Base-by-base conservation (phyloP, 768 basidiomycete species). In the Lactifluus rugatus region DNA sequence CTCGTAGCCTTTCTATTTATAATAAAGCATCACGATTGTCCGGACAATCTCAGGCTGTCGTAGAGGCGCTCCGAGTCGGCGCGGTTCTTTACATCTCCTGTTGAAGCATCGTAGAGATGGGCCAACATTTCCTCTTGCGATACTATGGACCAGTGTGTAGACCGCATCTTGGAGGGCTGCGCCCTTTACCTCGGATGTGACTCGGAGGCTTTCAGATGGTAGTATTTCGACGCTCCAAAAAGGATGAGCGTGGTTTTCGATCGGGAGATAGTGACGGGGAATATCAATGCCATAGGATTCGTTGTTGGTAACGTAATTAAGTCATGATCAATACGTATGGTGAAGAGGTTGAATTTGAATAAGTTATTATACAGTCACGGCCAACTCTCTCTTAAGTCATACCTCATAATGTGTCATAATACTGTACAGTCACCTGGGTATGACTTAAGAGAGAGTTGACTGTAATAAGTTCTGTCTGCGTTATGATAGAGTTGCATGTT, bases 191-290 rank as follows among this genome's bases (percentile, higher is more conserved):
- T 89, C 87, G 2, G 84, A 84, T 44, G 85, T 71, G 48, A 86
- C n/a, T n/a, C n/a, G n/a, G n/a, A n/a, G 65, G 0, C 81, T 81
- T 58, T 89, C 84, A 60, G 88, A 78, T 0, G 82, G 77, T 17
- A 87, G 64, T 2, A 58, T 66, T 19, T 71, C 70, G 6, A 70
- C 73, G 25, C 73, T 71, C 47, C 90, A 73, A 19, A 91, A 72
- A 1, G 87, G 83, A 65, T 90, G 89, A 0, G 87, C 84, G 66
- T 90, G 89, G 67, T 90, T 89, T 71, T 90, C 87, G 66, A 88
- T 85, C 0, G 80, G 80, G 21, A 83, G 84, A 49, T 73, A 78
- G 28, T 49, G 41, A 31, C 64, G 58, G n/a, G 61, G 45, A 31
- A 63, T 52, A 31, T 31, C 31, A 31, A 31, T 21, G n/a, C n/a